Base-by-base conservation (phyloP, 179 eudicot species). In the Heliamphora pulchella region DNA sequence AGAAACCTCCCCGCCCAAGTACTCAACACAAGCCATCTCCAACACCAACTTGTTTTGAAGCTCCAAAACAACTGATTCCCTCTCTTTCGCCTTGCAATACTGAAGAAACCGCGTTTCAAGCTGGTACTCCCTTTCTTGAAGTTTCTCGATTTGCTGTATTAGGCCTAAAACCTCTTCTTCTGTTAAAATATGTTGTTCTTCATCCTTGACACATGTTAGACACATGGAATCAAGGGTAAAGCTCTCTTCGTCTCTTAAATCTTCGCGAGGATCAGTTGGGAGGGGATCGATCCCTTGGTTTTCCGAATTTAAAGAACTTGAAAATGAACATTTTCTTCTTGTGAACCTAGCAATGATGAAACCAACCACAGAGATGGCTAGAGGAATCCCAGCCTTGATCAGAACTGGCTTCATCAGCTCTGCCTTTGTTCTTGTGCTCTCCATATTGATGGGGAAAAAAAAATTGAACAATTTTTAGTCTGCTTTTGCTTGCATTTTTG, bases 361-460 rank as follows among this genome's bases (percentile, higher is more conserved):
- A 72, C 91, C 89, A 70, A 86, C 87, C 68, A 84, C 74, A 63
- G 91, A 80, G 75, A 91, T 70, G 14, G 85, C 89, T 3, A 86
- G 50, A n/a, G 94, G 85, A 78, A 91, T 81, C n/a, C 91, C 89
- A 51, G 88, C 91, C 73, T 85, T 88, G 73, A 87, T 22, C 53
- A 88, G 47, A 62, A 86, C 79, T 68, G 89, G 88, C 81, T 84
- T 88, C 66, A 86, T 76, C 48, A 79, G 55, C 13, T 86, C 82
- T 67, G 80, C 66, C 82, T 76, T 85, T 84, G 84, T 67, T 80
- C 79, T 68, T 59, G 84, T 68, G 81, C 15, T 71, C 22, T 80
- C 85, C 89, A 86, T 84, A 43, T 11, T 63, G 69, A 63, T 62
- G 66, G 8, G 17, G 5, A 62, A 62, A n/a, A n/a, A n/a, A n/a